Conservation (phyloP, 2,329 filamentous ascomycete genomes). For the Pseudocercospora musae region DNA sequence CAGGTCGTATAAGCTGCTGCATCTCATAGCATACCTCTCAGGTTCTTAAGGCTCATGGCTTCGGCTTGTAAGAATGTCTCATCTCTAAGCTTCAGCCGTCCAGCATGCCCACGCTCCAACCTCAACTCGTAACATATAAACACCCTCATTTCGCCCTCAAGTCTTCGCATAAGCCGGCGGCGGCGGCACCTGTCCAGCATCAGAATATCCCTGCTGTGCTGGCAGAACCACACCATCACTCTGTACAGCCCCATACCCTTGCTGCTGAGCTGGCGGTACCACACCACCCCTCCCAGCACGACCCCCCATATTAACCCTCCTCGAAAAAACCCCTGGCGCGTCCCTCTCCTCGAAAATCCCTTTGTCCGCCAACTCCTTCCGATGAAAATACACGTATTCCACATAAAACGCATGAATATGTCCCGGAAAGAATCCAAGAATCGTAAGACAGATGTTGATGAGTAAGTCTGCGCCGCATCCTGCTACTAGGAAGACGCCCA, state of each 20-base stretch:
- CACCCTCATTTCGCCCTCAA: neutral
- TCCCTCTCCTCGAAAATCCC: constrained; percentile 54
- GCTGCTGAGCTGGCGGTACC: constrained; percentile 2
- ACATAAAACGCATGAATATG: constrained; percentile 71
- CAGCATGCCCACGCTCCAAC: neutral
- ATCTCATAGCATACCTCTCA: no score
- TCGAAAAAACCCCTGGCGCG: constrained; percentile 69
- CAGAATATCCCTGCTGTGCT: neutral
- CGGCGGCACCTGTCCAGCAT: neutral
- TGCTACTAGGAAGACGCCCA: constrained; percentile 49
- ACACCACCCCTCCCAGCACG: neutral
- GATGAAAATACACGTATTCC: constrained; percentile 79
- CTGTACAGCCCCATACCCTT: neutral
- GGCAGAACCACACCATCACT: no score
- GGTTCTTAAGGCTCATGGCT: no score
- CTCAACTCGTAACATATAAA: neutral
- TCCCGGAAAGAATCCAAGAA: constrained; percentile 64
- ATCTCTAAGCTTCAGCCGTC: neutral
- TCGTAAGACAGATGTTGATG: constrained; percentile 48
- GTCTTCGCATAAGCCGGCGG: neutral
- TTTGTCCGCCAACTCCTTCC: constrained; percentile 59
- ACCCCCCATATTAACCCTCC: constrained; percentile 69
- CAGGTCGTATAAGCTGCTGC: no score
- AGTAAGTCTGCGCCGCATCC: constrained; percentile 48
- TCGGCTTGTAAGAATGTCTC: no score